These are phyloP conservation scores for Aspergillus nomiae DNA, from an alignment of 2,329 filamentous ascomycete genomes.

Conservation along the genomic window DNA sequence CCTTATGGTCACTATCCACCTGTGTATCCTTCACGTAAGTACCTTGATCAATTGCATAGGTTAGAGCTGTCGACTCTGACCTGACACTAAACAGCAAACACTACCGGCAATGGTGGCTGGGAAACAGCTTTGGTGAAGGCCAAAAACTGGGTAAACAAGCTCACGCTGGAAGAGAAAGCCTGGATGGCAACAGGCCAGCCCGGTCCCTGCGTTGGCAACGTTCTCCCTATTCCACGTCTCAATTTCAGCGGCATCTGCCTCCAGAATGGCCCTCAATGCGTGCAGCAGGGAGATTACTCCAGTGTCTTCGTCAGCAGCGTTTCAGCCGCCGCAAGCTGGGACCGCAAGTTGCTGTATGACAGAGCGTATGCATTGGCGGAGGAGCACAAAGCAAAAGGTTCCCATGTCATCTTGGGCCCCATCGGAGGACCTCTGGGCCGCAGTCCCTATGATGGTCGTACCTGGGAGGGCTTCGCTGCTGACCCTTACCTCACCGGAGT, in stretches of 20 bases:
- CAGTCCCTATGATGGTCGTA: constrained; percentile 18
- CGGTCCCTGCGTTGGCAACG: not conserved
- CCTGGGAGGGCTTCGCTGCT: constrained; percentile 46
- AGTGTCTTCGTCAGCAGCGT: constrained; percentile 76
- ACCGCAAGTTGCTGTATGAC: constrained; percentile 56
- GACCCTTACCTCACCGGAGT: constrained; percentile 50
- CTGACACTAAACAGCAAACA: not conserved
- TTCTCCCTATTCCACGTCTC: constrained; percentile 19
- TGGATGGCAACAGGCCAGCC: not conserved
- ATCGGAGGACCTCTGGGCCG: constrained; percentile 47
- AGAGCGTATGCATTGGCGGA: constrained; percentile 57
- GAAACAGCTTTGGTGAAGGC: not conserved
- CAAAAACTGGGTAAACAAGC: not conserved
- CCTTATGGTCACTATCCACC: not conserved
- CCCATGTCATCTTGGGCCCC: constrained; percentile 47
- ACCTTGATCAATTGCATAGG: not conserved
- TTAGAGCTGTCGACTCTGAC: not conserved
- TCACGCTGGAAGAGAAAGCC: not conserved
- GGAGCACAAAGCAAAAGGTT: constrained; percentile 46
- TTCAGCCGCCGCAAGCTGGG: constrained; percentile 66
- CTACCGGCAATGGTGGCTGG: not conserved
- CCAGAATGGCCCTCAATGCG: constrained; percentile 48
- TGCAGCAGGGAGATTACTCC: constrained; percentile 69
- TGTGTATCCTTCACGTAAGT: not conserved
- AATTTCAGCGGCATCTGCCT: constrained; percentile 34